Evolutionary conservation across 2,329 filamentous ascomycete species (phyloP), one percentile per base, ranked within the genome.

Genomic region (Pestalotiopsis sp.): DNA sequence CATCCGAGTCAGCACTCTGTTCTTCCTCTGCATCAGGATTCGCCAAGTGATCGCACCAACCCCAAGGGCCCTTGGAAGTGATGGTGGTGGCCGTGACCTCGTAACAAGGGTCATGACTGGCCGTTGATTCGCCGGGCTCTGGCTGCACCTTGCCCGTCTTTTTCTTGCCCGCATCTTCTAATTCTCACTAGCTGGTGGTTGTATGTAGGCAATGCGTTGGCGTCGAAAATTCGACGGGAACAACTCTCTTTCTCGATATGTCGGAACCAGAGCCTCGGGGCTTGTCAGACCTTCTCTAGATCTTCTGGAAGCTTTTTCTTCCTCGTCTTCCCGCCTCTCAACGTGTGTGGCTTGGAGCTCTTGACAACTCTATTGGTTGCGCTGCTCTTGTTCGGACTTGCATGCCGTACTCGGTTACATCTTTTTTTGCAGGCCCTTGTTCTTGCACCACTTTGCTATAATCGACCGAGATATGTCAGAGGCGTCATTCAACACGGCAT

Each of bases 141-240:
- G 20, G 27, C 13, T 62, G 31, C 31, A 36, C 31, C 31, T 36
- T 36, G 31, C 31, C 31, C 31, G 12, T n/a, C 45, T 52, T 23
- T n/a, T 52, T n/a, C 2, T 52, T 52, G 14, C 17, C 14, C 7
- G 45, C 17, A 17, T 52, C 45, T n/a, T 17, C 45, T 20, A 52
- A 7, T 9, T 9, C 23, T 12, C 60, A 20, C 62, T 36, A 49
- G 27, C 45, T 65, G 40, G 20, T 45, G 20, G 31, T 36, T 36
- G 31, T 36, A 36, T 36, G 31, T 36, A 36, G 31, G 31, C 31
- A 36, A 36, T 49, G 62, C 40, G 17, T 65, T 65, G 62, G 27
- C 41, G 38, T 65, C 62, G 62, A 65, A 52, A 65, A 65, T 49
- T 27, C 40, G 17, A 65, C 41, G 38, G 62, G 38, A 65, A 27